A percentile compares a stretch with the other conserved stretches of the same genome.
phyloP scores from a whole-genome alignment of 2,329 filamentous ascomycete species.

The Microdochium trichocladiopsis region DNA sequence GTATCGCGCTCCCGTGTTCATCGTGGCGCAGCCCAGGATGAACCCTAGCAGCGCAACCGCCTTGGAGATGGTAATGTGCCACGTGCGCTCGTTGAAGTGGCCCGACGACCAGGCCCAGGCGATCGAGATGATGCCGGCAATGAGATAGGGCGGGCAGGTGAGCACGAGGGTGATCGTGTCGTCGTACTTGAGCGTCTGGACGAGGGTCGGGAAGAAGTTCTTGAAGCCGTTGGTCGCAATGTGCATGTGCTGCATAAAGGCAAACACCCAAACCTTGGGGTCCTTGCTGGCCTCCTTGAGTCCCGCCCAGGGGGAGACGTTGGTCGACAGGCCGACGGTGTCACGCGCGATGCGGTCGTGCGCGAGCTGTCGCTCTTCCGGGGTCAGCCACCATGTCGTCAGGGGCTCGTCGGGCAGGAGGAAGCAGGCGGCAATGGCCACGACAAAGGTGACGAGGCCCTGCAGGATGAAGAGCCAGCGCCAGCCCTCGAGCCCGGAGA shows the following conservation, averaged over 20 bases:
- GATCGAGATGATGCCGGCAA: slow-evolving; percentile 24
- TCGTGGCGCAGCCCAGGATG: slow-evolving; percentile 10
- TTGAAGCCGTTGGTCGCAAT: slow-evolving; percentile 15
- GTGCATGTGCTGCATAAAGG: slow-evolving; percentile 40
- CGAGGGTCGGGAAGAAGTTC: slow-evolving; percentile 24
- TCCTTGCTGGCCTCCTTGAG: slow-evolving; percentile 30
- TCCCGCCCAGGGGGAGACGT: slow-evolving; percentile 34
- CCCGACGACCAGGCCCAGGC: slow-evolving; percentile 19
- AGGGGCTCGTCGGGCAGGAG: slow-evolving; percentile 24
- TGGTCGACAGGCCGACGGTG: slow-evolving; percentile 24
- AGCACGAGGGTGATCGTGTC: slow-evolving; percentile 37
- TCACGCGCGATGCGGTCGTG: background rate
- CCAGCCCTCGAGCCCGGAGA: slow-evolving; percentile 37
- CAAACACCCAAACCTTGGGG: slow-evolving; percentile 36
- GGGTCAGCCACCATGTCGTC: slow-evolving; percentile 24
- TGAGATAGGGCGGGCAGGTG: slow-evolving; percentile 36
- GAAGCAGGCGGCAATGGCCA: slow-evolving; percentile 57
- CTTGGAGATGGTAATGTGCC: slow-evolving; percentile 36
- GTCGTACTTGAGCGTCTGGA: slow-evolving; percentile 33
- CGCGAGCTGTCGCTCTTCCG: background rate
- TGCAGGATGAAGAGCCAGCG: slow-evolving; percentile 47
- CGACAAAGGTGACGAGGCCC: slow-evolving; percentile 52
- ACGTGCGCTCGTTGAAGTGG: slow-evolving; percentile 31
- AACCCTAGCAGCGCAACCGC: slow-evolving; percentile 27
- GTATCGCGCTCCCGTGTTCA: slow-evolving; percentile 20